Percentiles rank a stretch among this genome's conserved stretches.
These are phyloP conservation scores for Phytophthora quininea DNA, from an alignment of 352 stramenopile species.

Conservation along the genomic window DNA sequence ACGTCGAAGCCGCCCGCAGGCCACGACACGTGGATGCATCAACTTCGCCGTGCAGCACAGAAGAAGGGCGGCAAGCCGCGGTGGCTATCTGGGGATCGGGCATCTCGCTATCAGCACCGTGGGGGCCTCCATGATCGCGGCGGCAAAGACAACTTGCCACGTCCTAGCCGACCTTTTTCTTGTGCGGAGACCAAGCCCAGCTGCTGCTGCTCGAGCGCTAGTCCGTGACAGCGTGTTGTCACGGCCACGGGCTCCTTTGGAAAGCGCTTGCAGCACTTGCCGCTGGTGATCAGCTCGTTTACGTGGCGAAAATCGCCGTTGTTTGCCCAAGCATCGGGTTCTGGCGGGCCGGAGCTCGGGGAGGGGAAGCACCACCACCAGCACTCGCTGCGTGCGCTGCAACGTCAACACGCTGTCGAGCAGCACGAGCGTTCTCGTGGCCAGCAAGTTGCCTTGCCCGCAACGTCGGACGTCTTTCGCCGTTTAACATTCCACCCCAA, in stretches of 20 bases:
- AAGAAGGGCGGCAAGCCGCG: slow-evolving; percentile 13
- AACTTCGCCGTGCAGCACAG: neutral
- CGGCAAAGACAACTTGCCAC: neutral
- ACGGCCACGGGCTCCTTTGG: neutral
- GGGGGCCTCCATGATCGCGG: neutral
- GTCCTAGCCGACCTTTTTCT: neutral
- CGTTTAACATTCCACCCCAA: neutral
- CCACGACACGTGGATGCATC: slow-evolving; percentile 26
- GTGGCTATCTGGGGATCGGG: neutral
- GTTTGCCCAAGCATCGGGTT: too few species aligned
- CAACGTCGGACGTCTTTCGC: neutral
- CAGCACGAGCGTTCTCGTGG: slow-evolving; percentile 12
- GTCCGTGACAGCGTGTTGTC: slow-evolving; percentile 19
- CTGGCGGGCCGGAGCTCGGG: too few species aligned
- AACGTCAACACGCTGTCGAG: slow-evolving; percentile 2
- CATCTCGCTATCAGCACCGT: neutral
- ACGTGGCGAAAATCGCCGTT: neutral
- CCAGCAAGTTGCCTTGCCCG: neutral
- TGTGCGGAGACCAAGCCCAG: neutral
- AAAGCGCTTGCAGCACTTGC: neutral
- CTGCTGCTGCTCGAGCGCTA: slow-evolving; percentile 13
- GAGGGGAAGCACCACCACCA: neutral
- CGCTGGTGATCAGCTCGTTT: neutral
- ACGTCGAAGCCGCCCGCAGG: slow-evolving; percentile 15
- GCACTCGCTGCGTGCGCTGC: slow-evolving; percentile 1